These are phyloP conservation scores for Aspergillus funiculosus DNA, from an alignment of 495 filamentous ascomycete genomes.

Conservation along the genomic window DNA sequence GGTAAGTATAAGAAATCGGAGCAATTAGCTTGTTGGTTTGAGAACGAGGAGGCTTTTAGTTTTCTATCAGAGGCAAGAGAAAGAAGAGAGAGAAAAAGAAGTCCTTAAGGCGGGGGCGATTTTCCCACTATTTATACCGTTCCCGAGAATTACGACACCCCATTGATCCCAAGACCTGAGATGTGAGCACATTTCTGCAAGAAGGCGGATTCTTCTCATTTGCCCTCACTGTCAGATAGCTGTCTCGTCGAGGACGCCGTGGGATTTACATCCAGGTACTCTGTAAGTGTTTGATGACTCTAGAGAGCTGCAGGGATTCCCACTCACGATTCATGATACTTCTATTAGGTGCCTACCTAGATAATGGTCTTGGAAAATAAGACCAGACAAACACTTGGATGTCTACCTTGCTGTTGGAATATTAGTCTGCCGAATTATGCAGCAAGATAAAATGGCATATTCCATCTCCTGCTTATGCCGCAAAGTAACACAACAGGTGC, in stretches of 20 bases:
- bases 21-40: no score
- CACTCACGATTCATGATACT: no score
- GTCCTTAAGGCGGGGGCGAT: conserved; percentile 4
- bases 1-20: no score
- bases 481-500: conserved; percentile 37
- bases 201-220: conserved; percentile 5
- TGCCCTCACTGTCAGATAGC: background rate
- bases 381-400: no score
- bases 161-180: background rate
- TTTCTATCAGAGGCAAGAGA: no score
- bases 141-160: background rate
- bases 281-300: no score
- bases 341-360: no score
- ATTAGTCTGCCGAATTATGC: no score
- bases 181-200: conserved; percentile 28
- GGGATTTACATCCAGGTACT: background rate
- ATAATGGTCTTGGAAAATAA: no score
- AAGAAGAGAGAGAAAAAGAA: background rate
- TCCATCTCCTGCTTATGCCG: conserved; percentile 55
- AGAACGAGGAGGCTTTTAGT: background rate
- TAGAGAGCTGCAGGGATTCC: no score
- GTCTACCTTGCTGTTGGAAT: no score
- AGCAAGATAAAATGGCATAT: conserved; percentile 13
- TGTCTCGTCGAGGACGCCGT: background rate
- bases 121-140: conserved; percentile 16